Evolutionary conservation across 2,329 filamentous ascomycete genomes (phyloP), one percentile per base, ranked within the genome.

Genomic region (Ophiostoma australiae): DNA sequence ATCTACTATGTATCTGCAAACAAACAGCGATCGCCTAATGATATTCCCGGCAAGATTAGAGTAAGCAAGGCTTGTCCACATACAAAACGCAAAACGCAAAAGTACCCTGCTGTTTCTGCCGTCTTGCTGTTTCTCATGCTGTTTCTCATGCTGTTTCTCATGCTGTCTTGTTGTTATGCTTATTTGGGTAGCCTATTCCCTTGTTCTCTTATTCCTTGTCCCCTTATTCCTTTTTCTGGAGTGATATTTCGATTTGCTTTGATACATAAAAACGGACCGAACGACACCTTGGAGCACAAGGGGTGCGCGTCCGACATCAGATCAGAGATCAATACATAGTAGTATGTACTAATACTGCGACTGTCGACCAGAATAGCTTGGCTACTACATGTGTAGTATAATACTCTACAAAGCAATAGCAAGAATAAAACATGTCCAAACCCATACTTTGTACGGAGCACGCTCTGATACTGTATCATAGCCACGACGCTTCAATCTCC

Each of bases 291-390:
- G 3, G 13, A 48, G 52, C 52, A 33, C 58, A 63, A 27, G 58
- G 58, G 58, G 58, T 63, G 58, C 58, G 58, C 58, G 58, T 63
- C 52, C 52, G 27, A 63, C 58, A 63, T 33, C 58, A 63, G 55
- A 61, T 61, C 23, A n/a, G n/a, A n/a, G n/a, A n/a, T n/a, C n/a
- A n/a, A n/a, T n/a, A n/a, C n/a, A n/a, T n/a, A n/a, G n/a, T n/a
- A n/a, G n/a, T n/a, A n/a, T n/a, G n/a, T n/a, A n/a, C n/a, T n/a
- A 35, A 17, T 20, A 15, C 4, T 37, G 8, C 8, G 35, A 37
- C 41, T 17, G 41, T 55, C 48, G 48, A 55, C 48, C n/a, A 55
- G 11, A 15, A 15, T 15, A 48, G 44, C 13, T 17, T 13, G 13
- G 1, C 13, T 15, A 20, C 44, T n/a, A 20, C 44, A 48, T 48